Percentiles rank a stretch among this genome's conserved stretches.
phyloP scores from a whole-genome alignment of 106 monocot genomes.

The Allium cepa region DNA sequence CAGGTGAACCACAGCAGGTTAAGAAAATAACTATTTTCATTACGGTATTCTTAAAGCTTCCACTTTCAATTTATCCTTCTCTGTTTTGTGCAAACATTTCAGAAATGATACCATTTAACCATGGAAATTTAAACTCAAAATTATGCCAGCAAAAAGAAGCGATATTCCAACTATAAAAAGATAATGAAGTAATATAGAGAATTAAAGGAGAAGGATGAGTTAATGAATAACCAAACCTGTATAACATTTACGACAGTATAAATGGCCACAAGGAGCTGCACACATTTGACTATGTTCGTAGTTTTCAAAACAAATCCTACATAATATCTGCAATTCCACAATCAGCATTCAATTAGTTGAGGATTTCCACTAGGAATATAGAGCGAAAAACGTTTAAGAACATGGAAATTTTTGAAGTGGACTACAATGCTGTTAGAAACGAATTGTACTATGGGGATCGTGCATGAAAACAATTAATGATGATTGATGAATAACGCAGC shows the following conservation, averaged over 20 bases:
- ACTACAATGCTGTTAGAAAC: too few species aligned
- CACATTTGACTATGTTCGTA: constrained; percentile 44
- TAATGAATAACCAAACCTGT: constrained; percentile 47
- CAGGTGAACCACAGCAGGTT: too few species aligned
- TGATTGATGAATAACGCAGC: too few species aligned
- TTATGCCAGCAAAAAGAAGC: background rate
- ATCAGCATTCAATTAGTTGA: background rate
- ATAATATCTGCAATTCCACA: constrained; percentile 42
- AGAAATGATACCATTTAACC: background rate
- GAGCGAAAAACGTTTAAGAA: too few species aligned
- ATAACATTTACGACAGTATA: constrained; percentile 76
- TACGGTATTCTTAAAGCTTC: too few species aligned
- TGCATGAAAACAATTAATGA: too few species aligned
- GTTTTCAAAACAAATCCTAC: constrained; percentile 87
- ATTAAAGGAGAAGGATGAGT: background rate
- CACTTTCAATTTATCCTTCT: background rate
- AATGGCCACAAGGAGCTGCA: constrained; percentile 80
- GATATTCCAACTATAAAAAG: background rate
- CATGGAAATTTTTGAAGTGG: too few species aligned
- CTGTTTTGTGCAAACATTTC: background rate
- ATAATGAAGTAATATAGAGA: background rate
- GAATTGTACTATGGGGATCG: too few species aligned
- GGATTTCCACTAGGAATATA: too few species aligned
- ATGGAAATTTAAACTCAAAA: background rate
- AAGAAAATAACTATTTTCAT: too few species aligned